phyloP scores from a whole-genome alignment of 2,329 filamentous ascomycete genomes.

The Thermothelomyces thermophilus region DNA sequence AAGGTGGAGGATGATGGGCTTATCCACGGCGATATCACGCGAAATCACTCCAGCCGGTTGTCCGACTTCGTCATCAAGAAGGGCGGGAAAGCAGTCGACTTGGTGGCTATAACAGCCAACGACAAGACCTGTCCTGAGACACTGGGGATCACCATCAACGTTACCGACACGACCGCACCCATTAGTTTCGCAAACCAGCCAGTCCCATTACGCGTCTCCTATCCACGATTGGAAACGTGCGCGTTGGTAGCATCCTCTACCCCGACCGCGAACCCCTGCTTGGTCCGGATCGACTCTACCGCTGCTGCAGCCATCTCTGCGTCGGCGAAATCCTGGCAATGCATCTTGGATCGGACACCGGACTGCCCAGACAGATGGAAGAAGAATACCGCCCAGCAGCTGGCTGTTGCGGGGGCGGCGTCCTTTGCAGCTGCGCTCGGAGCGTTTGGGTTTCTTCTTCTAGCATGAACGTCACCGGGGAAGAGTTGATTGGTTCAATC shows the following conservation, averaged over 20 bases:
- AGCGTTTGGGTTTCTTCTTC: not conserved
- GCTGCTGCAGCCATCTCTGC: constrained; percentile 7
- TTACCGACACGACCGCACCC: not conserved
- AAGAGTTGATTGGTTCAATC: not conserved
- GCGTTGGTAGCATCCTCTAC: not conserved
- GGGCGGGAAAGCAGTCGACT: not conserved
- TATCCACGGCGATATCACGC: not conserved
- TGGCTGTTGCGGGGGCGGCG: constrained; percentile 4
- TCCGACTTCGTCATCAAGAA: not conserved
- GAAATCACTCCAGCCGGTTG: not conserved
- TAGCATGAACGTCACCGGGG: not conserved
- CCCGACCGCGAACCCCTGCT: not conserved
- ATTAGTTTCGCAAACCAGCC: too few species aligned
- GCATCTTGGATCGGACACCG: not conserved
- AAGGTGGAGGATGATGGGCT: not conserved
- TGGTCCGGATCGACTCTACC: constrained; percentile 4
- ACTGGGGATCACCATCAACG: not conserved
- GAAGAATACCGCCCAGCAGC: not conserved
- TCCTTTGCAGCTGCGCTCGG: not conserved
- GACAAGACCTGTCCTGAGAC: not conserved
- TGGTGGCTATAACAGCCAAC: not conserved
- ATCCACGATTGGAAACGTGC: not conserved
- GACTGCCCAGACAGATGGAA: not conserved
- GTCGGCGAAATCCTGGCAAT: not conserved
- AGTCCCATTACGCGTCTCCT: not conserved